These are phyloP conservation scores for Pachysandra terminalis DNA, from an alignment of 164 flowering plant species.

Conservation along the genomic window DNA sequence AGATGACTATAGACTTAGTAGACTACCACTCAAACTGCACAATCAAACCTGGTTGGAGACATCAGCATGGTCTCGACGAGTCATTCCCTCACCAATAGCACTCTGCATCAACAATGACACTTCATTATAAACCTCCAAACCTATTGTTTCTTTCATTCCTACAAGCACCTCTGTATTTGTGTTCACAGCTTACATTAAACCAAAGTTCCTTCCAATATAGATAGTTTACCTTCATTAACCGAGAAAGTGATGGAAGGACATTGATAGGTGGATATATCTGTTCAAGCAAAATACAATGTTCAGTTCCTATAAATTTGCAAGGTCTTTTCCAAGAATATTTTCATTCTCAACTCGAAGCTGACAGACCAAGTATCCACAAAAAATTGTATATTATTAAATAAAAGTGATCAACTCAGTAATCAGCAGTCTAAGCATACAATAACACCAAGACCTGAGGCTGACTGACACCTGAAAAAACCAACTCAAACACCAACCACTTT, in stretches of 20 bases:
- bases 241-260: constrained; percentile 99
- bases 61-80: constrained; percentile 94
- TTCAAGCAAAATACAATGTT: not conserved
- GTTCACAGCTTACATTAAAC: not conserved
- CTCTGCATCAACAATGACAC: constrained; percentile 44
- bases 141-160: not conserved
- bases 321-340: not conserved
- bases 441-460: too few species aligned
- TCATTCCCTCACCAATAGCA: constrained; percentile 99
- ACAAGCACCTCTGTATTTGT: not conserved
- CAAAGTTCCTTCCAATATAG: not conserved
- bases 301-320: not conserved
- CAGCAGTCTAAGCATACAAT: too few species aligned
- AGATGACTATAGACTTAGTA: not conserved
- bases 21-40: not conserved
- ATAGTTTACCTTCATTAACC: constrained; percentile 85
- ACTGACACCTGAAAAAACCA: too few species aligned
- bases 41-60: constrained; percentile 88
- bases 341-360: too few species aligned
- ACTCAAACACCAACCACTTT: too few species aligned
- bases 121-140: not conserved
- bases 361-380: too few species aligned
- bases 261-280: constrained; percentile 99
- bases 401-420: too few species aligned
- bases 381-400: too few species aligned